phyloP scores from a whole-genome alignment of 768 basidiomycete genomes.

The Sarcodon aspratus region DNA sequence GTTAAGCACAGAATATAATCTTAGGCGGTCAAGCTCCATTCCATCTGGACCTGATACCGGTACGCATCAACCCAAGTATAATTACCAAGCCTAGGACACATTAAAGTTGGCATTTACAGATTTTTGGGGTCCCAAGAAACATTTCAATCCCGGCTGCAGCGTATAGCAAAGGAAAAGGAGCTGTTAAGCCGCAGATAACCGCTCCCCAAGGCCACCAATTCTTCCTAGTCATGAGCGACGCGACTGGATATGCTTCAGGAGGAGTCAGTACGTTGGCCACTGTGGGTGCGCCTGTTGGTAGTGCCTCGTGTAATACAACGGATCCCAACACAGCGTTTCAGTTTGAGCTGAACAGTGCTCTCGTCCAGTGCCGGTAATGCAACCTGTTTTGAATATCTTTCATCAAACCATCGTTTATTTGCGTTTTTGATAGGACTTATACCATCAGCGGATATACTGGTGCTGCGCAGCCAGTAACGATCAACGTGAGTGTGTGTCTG shows the following conservation, averaged over 20 bases:
- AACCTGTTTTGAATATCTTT: neutral
- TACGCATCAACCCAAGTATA: slow-evolving; percentile 16
- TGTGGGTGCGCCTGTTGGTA: slow-evolving; percentile 33
- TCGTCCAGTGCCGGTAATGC: slow-evolving; percentile 52
- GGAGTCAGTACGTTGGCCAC: slow-evolving; percentile 40
- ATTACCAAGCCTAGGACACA: neutral
- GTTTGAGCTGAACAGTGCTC: slow-evolving; percentile 37
- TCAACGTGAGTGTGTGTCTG: slow-evolving; percentile 7
- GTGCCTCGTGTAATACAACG: slow-evolving; percentile 35
- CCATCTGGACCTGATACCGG: slow-evolving; percentile 36
- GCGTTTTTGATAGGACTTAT: slow-evolving; percentile 3
- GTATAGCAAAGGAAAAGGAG: slow-evolving; percentile 41
- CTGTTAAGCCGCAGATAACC: slow-evolving; percentile 34
- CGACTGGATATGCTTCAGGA: slow-evolving; percentile 56
- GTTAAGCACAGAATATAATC: slow-evolving; percentile 2
- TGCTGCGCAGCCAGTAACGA: slow-evolving; percentile 15
- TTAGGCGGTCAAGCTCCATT: slow-evolving; percentile 51
- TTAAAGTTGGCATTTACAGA: slow-evolving; percentile 21
- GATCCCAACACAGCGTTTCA: slow-evolving; percentile 32
- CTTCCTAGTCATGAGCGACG: slow-evolving; percentile 60
- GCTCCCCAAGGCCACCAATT: slow-evolving; percentile 28
- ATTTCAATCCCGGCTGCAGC: slow-evolving; percentile 43
- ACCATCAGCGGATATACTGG: slow-evolving; percentile 4
- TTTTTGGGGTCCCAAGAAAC: slow-evolving; percentile 41
- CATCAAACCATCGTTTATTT: neutral